These are phyloP conservation scores for Nematocida ausubeli DNA, from an alignment of 371 early-diverging fungal genomes.

Conservation along the genomic window DNA sequence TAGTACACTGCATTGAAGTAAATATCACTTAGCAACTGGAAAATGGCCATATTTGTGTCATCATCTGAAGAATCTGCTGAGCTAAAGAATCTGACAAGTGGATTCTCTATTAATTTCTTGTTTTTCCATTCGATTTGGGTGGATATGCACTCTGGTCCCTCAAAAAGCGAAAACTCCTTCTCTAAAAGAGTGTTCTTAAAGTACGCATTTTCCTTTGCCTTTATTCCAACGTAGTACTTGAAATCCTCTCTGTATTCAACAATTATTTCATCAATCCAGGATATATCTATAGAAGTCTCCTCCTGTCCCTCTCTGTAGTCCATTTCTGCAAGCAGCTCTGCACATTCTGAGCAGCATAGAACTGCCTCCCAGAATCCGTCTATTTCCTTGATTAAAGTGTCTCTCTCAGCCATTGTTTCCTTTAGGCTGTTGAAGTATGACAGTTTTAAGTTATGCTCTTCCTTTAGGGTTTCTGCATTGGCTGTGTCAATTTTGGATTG, in stretches of 20 bases:
- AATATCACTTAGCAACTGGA: constrained; percentile 37
- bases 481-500: constrained; percentile 25
- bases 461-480: constrained; percentile 28
- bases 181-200: constrained; percentile 51
- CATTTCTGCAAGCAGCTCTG: not conserved
- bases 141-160: constrained; percentile 6
- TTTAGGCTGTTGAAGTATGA: constrained; percentile 23
- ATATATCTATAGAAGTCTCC: not conserved
- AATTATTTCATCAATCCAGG: constrained; percentile 54
- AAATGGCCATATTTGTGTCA: constrained; percentile 20
- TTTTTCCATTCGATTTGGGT: constrained; percentile 59
- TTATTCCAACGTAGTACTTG: constrained; percentile 52
- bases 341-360: constrained; percentile 13
- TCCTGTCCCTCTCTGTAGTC: not conserved
- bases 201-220: constrained; percentile 57
- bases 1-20: constrained; percentile 53
- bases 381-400: constrained; percentile 16
- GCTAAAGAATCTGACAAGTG: constrained; percentile 31
- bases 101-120: constrained; percentile 17
- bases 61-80: constrained; percentile 18
- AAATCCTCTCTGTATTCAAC: constrained; percentile 59
- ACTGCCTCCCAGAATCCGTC: constrained; percentile 37
- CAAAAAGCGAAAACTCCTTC: constrained; percentile 57
- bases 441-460: constrained; percentile 10
- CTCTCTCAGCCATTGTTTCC: constrained; percentile 22